Evolutionary conservation across 306 rosid species (phyloP), one percentile per base, ranked within the genome.

Genomic region (Quercus variabilis): DNA sequence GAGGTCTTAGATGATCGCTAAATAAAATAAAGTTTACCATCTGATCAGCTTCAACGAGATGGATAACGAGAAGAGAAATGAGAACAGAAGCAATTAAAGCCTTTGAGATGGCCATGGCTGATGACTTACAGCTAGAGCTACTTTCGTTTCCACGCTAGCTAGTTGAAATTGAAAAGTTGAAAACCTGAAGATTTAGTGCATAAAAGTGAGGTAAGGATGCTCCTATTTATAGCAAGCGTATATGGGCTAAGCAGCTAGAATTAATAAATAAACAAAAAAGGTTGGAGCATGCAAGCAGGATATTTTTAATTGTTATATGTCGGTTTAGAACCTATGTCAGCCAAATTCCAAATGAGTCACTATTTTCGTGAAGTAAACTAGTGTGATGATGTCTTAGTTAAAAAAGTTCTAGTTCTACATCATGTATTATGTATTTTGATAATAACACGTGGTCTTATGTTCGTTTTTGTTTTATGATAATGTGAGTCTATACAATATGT

Each of bases 161-260:
- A 38, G 43, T 38, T 38, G 43, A 6, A 38, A 38, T 38, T 38
- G 43, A 6, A 38, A 38, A 38, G 46, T 79, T 51, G 76, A 76
- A 46, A 77, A 57, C 71, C 74, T 18, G 12, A 18, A 28, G 78
- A 31, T 20, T 5, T 35, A 33, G 77, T 75, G 76, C 35, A 78
- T 2, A 52, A 68, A 70, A 85, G 58, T 76, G 82, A 78, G 71
- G 74, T 28, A 58, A 33, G 52, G 79, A 69, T 58, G 35, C 55
- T 26, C 10, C 17, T 91, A 93, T 91, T 89, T 91, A 89, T 93
- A 89, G 86, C 46, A 26, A 33, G 10, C 46, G 46, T 38, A 9
- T 77, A 6, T 15, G 65, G 77, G 71, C 1, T n/a, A 0, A 38
- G 46, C 57, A 59, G 57, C 14, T 38, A 25, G 2, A 25, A 26